Percentiles rank a stretch among this genome's conserved stretches.
These are phyloP conservation scores for Cadophora sp. DNA, from an alignment of 2,329 filamentous ascomycete species.

Conservation along the genomic window DNA sequence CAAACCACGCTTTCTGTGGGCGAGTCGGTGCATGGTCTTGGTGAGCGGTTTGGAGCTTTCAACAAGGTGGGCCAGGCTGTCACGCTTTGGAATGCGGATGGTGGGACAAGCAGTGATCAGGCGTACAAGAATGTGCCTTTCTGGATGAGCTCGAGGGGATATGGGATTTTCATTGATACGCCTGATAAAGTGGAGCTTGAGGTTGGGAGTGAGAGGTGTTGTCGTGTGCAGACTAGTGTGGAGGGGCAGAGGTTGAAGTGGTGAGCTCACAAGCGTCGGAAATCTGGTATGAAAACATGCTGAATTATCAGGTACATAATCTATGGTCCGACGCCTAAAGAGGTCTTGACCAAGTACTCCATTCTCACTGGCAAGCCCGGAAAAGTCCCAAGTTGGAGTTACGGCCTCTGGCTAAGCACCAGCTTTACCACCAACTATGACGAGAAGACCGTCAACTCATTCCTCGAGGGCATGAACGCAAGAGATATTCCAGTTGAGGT, in stretches of 20 bases:
- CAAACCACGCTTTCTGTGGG: constrained; percentile 61
- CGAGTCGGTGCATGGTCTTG: constrained; percentile 76
- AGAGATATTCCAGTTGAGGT: constrained; percentile 63
- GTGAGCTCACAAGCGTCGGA: constrained; percentile 32
- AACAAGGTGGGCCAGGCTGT: constrained; percentile 78
- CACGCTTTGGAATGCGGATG: constrained; percentile 68
- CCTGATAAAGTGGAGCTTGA: constrained; percentile 74
- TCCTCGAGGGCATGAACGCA: constrained; percentile 63
- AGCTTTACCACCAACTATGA: constrained; percentile 68
- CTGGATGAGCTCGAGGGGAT: constrained; percentile 74
- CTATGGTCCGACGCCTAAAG: constrained; percentile 73
- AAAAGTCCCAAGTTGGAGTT: constrained; percentile 75
- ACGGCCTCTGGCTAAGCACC: constrained; percentile 78
- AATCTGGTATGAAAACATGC: background rate
- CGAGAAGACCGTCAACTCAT: constrained; percentile 62
- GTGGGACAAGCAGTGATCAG: constrained; percentile 72
- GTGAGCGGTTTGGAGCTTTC: constrained; percentile 78
- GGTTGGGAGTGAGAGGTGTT: constrained; percentile 76
- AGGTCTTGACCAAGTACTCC: constrained; percentile 72
- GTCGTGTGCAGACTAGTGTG: constrained; percentile 72
- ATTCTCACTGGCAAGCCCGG: constrained; percentile 70
- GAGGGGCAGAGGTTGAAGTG: constrained; percentile 74
- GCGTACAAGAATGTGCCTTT: constrained; percentile 77
- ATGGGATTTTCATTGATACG: constrained; percentile 78
- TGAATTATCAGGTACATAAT: constrained; percentile 62